A percentile compares a stretch with the other conserved stretches of the same genome.
These are phyloP conservation scores for Phytopythium mirpurense DNA, from an alignment of 352 stramenopile genomes.

Conservation along the genomic window DNA sequence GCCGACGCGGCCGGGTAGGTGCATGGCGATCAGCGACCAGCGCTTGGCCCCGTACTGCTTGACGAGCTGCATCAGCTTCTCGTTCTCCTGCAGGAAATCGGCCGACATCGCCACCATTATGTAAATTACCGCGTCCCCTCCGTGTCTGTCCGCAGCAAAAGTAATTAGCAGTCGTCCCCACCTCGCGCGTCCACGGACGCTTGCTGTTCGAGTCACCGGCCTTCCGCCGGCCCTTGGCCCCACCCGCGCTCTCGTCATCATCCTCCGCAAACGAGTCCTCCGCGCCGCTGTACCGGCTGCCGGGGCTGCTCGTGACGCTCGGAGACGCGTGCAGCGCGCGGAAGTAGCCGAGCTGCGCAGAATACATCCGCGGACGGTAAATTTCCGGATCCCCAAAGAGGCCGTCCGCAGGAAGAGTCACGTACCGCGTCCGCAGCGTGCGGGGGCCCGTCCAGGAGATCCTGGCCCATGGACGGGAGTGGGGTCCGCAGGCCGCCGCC, in stretches of 20 bases:
- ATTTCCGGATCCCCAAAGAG: neutral
- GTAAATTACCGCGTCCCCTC: neutral
- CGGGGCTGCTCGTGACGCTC: conserved; percentile 17
- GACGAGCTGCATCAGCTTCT: conserved; percentile 85
- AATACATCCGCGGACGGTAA: neutral
- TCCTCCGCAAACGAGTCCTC: conserved; percentile 70
- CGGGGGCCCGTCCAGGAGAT: conserved; percentile 19
- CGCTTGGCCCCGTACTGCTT: conserved; percentile 87
- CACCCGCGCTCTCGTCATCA: conserved; percentile 45
- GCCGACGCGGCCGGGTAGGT: conserved; percentile 79
- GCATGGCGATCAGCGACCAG: conserved; percentile 88
- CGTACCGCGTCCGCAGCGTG: neutral
- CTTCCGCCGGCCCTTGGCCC: conserved; percentile 38
- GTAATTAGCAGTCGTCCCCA: conserved; percentile 1
- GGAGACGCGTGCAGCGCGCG: conserved; percentile 13
- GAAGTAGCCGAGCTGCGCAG: conserved; percentile 26
- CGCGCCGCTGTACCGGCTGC: conserved; percentile 29
- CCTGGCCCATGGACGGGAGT: conserved; percentile 16
- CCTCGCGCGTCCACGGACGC: conserved; percentile 75
- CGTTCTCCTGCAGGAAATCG: conserved; percentile 76
- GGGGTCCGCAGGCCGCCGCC: conserved; percentile 4
- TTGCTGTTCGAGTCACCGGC: conserved; percentile 79
- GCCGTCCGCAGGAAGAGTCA: no score
- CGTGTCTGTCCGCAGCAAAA: no score
- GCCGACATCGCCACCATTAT: no score